These are phyloP conservation scores for Pseudogymnoascus sp. DNA, from an alignment of 2,329 filamentous ascomycete genomes.

Conservation along the genomic window DNA sequence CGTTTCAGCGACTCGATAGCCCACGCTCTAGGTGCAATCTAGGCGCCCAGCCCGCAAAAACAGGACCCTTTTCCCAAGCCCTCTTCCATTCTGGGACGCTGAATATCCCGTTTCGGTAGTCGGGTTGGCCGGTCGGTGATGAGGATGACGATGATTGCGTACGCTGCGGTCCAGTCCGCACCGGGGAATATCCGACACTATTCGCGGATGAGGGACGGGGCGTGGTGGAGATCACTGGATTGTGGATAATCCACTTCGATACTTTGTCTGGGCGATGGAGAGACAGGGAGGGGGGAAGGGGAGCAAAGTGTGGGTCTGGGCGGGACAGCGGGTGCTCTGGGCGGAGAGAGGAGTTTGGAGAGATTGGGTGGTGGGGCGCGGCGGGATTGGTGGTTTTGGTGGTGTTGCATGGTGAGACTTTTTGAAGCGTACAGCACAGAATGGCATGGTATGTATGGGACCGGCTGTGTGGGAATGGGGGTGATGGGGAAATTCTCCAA, in stretches of 20 bases:
- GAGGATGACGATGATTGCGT: neutral
- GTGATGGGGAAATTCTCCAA: neutral
- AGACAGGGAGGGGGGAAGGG: neutral
- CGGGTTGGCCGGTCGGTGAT: neutral
- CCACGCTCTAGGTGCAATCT: neutral
- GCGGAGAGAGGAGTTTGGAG: neutral
- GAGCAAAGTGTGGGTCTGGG: neutral
- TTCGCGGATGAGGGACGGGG: neutral
- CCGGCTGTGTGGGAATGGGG: neutral
- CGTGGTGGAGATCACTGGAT: neutral
- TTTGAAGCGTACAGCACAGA: neutral
- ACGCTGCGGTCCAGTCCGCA: neutral
- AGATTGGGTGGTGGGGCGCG: neutral
- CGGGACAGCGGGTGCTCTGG: neutral
- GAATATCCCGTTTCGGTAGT: neutral
- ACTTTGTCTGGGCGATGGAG: neutral
- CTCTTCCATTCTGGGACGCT: neutral
- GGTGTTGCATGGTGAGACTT: neutral
- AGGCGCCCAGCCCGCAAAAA: neutral
- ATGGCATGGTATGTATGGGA: neutral
- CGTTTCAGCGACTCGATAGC: neutral
- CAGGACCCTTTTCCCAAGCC: neutral
- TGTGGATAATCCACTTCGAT: neutral
- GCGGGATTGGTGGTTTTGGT: neutral
- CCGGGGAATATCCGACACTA: constrained; percentile 4